These are phyloP conservation scores for Volvariella surrecta DNA, from an alignment of 1,284 basidiomycete species.

Conservation along the genomic window DNA sequence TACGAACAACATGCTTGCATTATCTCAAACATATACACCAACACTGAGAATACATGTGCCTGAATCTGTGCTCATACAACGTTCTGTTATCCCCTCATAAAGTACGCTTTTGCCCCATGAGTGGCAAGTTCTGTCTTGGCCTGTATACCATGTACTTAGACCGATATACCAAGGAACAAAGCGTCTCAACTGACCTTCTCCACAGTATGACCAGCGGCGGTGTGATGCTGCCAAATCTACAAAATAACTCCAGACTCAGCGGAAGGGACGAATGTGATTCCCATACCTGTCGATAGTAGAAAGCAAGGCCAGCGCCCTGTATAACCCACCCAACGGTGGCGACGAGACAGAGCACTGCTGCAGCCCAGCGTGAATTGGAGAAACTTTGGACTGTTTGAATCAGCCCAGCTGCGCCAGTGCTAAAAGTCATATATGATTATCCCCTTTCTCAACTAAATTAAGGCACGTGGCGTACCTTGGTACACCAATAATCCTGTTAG, in stretches of 20 bases:
- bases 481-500: conserved; percentile 76
- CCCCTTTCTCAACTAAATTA: conserved; percentile 22
- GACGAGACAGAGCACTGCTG: conserved; percentile 73
- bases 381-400: conserved; percentile 86
- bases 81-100: conserved; percentile 56
- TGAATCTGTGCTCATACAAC: background rate
- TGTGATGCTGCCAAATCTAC: conserved; percentile 82
- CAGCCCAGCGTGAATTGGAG: conserved; percentile 51
- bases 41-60: background rate
- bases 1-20: background rate
- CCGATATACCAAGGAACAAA: conserved; percentile 2
- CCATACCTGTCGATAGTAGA: conserved; percentile 71
- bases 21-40: conserved; percentile 1
- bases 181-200: conserved; percentile 52
- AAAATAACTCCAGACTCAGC: conserved; percentile 8
- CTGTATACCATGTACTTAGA: conserved; percentile 26
- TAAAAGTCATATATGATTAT: conserved; percentile 19
- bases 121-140: conserved; percentile 81
- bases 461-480: conserved; percentile 43
- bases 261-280: conserved; percentile 4
- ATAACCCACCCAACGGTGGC: conserved; percentile 84
- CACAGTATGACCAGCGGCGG: conserved; percentile 74
- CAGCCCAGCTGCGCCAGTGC: conserved; percentile 92
- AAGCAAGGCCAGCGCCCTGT: conserved; percentile 78
- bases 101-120: conserved; percentile 84